Conservation (phyloP, 148 eudicot species). For the Rheum nobile region DNA sequence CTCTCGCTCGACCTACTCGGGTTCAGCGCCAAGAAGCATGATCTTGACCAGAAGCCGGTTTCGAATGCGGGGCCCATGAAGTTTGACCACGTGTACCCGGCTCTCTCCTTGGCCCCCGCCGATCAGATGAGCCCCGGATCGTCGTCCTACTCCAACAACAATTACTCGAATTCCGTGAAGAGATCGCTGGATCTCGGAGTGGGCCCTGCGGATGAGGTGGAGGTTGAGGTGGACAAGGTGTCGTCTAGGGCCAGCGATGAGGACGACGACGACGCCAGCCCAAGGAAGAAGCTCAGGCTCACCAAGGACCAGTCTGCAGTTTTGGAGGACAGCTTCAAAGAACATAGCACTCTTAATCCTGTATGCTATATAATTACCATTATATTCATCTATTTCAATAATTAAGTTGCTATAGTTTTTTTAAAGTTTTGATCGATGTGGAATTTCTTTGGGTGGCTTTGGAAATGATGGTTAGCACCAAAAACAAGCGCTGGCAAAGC, state of each 20-base stretch:
- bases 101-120: neutral
- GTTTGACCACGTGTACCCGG: neutral
- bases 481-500: conserved; percentile 5
- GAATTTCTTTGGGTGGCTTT: neutral
- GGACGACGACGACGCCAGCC: conserved; percentile 5
- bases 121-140: conserved; percentile 2
- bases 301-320: conserved; percentile 8
- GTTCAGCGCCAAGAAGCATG: neutral
- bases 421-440: neutral
- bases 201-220: neutral
- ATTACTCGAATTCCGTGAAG: neutral
- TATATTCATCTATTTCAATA: neutral
- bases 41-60: neutral
- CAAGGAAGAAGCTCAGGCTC: conserved; percentile 10
- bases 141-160: conserved; percentile 1
- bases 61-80: neutral
- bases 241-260: conserved; percentile 4
- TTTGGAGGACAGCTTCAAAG: conserved; percentile 3
- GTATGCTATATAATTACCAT: neutral
- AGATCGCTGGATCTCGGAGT: neutral
- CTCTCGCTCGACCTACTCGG: neutral
- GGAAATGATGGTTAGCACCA: neutral
- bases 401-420: neutral
- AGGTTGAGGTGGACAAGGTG: neutral
- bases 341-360: conserved; percentile 10